These are phyloP conservation scores for Talaromyces marneffei DNA, from an alignment of 2,329 filamentous ascomycete genomes.

Conservation along the genomic window DNA sequence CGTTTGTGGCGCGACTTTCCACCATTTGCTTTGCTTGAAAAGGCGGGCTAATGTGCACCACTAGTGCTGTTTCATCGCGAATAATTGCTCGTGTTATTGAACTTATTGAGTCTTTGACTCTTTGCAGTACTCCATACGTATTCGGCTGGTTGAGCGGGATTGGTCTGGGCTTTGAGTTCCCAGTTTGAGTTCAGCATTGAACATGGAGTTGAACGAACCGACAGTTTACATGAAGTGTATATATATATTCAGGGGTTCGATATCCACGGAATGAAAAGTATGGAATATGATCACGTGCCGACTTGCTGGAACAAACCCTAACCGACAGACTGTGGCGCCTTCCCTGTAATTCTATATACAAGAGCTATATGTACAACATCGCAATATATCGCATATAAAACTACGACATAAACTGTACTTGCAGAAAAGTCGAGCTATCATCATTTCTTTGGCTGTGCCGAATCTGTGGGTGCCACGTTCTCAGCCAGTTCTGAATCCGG, in stretches of 20 bases:
- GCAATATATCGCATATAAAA: not conserved
- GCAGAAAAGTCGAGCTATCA: not conserved
- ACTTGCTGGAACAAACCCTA: not conserved
- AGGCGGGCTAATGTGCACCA: not conserved
- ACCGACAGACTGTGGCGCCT: too few species aligned
- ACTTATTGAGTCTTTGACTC: too few species aligned
- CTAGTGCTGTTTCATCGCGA: slow-evolving; percentile 1
- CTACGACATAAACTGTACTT: not conserved
- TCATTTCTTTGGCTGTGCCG: slow-evolving; percentile 2
- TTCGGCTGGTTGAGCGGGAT: not conserved
- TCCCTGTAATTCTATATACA: not conserved
- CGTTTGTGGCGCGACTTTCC: not conserved
- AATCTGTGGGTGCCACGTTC: not conserved
- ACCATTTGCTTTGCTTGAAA: not conserved
- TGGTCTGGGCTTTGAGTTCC: not conserved
- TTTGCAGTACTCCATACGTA: not conserved
- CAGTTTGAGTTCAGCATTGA: not conserved
- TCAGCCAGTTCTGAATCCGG: slow-evolving; percentile 19
- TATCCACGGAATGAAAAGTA: not conserved
- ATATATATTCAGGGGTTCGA: not conserved
- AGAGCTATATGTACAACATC: not conserved
- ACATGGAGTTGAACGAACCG: not conserved
- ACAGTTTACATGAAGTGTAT: not conserved
- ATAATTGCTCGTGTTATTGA: not conserved
- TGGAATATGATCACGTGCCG: not conserved